phyloP scores from a whole-genome alignment of 2,329 filamentous ascomycete species.

The Thermothelomyces thermophilus region DNA sequence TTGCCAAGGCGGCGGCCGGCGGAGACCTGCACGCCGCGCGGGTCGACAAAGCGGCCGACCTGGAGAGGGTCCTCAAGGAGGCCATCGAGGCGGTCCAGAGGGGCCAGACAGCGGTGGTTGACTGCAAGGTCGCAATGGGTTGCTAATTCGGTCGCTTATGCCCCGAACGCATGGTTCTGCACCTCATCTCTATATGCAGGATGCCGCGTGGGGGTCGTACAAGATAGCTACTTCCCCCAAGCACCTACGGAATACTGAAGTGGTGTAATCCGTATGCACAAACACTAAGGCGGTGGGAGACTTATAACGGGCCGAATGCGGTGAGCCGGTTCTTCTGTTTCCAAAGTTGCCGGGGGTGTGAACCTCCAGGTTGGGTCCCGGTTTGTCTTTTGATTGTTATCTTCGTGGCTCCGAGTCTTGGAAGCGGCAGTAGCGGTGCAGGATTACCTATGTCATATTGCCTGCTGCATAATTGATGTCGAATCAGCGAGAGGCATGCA shows the following conservation, averaged over 20 bases:
- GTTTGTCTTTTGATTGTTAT: neutral
- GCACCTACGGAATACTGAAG: neutral
- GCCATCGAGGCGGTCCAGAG: conserved; percentile 46
- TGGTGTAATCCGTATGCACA: too few species aligned
- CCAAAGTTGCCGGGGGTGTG: too few species aligned
- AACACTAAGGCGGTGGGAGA: too few species aligned
- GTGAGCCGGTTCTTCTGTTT: too few species aligned
- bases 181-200: neutral
- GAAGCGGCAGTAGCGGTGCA: neutral
- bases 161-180: neutral
- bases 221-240: neutral
- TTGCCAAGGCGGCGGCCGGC: conserved; percentile 53
- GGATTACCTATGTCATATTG: neutral
- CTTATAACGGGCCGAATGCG: too few species aligned
- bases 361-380: too few species aligned
- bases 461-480: neutral
- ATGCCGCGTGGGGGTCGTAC: neutral
- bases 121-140: conserved; percentile 43
- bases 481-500: neutral
- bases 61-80: conserved; percentile 42
- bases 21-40: conserved; percentile 46
- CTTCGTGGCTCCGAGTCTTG: neutral
- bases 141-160: conserved; percentile 29
- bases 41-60: conserved; percentile 40
- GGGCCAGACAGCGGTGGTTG: conserved; percentile 47